These are phyloP conservation scores for Microsporum audouinii DNA, from an alignment of 2,329 filamentous ascomycete genomes.

Conservation along the genomic window DNA sequence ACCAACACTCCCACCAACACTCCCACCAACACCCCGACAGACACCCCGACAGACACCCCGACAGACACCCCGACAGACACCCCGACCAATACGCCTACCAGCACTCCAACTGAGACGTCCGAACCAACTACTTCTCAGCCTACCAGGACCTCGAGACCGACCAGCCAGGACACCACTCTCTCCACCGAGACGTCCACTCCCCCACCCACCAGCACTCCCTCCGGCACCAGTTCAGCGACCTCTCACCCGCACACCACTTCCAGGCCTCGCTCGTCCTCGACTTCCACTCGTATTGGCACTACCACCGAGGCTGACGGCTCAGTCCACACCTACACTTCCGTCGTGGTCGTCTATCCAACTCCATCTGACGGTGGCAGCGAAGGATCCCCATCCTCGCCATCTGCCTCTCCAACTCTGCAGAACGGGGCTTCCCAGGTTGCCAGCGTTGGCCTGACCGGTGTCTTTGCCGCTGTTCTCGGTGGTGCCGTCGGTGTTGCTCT, in stretches of 20 bases:
- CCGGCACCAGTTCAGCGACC: slow-evolving; percentile 3
- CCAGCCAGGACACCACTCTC: slow-evolving; percentile 5
- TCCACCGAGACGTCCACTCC: slow-evolving; percentile 5
- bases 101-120: slow-evolving; percentile 8
- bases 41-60: background rate
- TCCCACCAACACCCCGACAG: background rate
- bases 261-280: slow-evolving; percentile 10
- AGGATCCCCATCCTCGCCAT: slow-evolving; percentile 15
- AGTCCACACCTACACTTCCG: slow-evolving; percentile 33
- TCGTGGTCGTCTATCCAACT: slow-evolving; percentile 35
- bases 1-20: background rate
- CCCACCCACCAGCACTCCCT: background rate
- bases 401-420: slow-evolving; percentile 30
- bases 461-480: slow-evolving; percentile 31
- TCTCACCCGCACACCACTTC: background rate
- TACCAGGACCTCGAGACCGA: slow-evolving; percentile 9
- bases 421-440: slow-evolving; percentile 25
- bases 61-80: background rate
- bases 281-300: slow-evolving; percentile 28
- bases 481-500: slow-evolving; percentile 32
- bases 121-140: background rate
- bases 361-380: slow-evolving; percentile 12
- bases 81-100: slow-evolving; percentile 3
- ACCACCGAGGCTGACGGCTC: slow-evolving; percentile 34
- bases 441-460: slow-evolving; percentile 22